Conservation (phyloP, 768 basidiomycete genomes). For the Lentinula lateritia region DNA sequence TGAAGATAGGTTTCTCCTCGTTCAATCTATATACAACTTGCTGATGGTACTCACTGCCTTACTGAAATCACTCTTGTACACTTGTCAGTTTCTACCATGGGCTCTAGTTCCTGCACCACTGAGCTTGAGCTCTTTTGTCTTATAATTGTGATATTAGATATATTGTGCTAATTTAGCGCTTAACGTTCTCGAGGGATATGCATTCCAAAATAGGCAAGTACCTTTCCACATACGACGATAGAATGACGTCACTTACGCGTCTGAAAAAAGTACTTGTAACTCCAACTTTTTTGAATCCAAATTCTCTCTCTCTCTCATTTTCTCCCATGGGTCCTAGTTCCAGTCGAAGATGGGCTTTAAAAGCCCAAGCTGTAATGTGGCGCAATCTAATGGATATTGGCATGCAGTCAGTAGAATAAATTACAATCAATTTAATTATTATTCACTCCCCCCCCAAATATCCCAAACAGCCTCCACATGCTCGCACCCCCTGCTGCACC, state of each 20-base stretch:
- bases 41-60: background rate
- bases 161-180: no score
- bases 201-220: no score
- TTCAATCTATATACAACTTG: background rate
- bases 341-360: background rate
- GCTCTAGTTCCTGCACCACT: no score
- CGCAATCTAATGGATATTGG: constrained; percentile 8
- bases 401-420: background rate
- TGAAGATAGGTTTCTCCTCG: constrained; percentile 79
- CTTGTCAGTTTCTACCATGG: no score
- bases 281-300: no score
- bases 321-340: background rate
- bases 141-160: no score
- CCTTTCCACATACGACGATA: background rate
- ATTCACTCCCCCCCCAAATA: background rate
- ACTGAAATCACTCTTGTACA: no score
- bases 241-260: background rate
- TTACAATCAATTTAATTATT: background rate
- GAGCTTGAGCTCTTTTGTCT: no score
- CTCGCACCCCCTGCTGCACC: constrained; percentile 5
- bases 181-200: no score
- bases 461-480: background rate
- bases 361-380: constrained; percentile 7
- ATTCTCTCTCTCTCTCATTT: background rate
- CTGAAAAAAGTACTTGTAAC: no score